These are phyloP conservation scores for Hortaea sp. DNA, from an alignment of 2,329 filamentous ascomycete genomes.

Conservation along the genomic window DNA sequence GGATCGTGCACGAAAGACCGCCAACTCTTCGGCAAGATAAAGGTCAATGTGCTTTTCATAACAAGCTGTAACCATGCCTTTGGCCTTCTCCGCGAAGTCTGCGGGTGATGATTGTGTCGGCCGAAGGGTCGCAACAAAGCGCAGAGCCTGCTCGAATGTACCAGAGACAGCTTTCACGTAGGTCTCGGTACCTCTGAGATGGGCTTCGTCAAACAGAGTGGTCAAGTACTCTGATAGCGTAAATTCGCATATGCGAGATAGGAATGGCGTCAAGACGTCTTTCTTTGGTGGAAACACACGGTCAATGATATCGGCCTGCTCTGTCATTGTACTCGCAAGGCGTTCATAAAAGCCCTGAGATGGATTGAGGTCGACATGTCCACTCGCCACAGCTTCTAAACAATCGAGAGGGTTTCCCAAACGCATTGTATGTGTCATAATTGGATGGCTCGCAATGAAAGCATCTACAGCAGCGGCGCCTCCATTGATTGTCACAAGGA, in stretches of 20 bases:
- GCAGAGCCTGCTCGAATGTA: slow-evolving; percentile 74
- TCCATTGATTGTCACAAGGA: slow-evolving; percentile 72
- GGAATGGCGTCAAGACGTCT: slow-evolving; percentile 64
- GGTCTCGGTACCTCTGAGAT: slow-evolving; percentile 60
- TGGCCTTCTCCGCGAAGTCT: slow-evolving; percentile 54
- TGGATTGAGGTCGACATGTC: slow-evolving; percentile 66
- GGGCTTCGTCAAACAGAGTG: slow-evolving; percentile 75
- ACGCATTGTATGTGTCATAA: slow-evolving; percentile 64
- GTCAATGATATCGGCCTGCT: slow-evolving; percentile 70
- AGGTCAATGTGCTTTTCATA: slow-evolving; percentile 92
- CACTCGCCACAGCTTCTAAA: slow-evolving; percentile 55
- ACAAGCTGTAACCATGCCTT: slow-evolving; percentile 57
- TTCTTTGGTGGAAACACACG: slow-evolving; percentile 66
- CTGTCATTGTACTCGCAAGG: slow-evolving; percentile 65
- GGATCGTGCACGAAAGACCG: slow-evolving; percentile 68
- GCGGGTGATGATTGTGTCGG: slow-evolving; percentile 54
- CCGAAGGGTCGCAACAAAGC: slow-evolving; percentile 62
- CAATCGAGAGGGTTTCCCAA: slow-evolving; percentile 72
- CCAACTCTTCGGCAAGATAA: slow-evolving; percentile 84
- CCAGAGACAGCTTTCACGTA: slow-evolving; percentile 83
- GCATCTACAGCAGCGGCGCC: slow-evolving; percentile 68
- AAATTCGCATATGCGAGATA: slow-evolving; percentile 75
- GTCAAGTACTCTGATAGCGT: slow-evolving; percentile 77
- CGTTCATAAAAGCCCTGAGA: slow-evolving; percentile 72
- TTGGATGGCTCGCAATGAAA: slow-evolving; percentile 74